Conservation (phyloP, 2,329 filamentous ascomycete genomes). For the Fusarium sp. region DNA sequence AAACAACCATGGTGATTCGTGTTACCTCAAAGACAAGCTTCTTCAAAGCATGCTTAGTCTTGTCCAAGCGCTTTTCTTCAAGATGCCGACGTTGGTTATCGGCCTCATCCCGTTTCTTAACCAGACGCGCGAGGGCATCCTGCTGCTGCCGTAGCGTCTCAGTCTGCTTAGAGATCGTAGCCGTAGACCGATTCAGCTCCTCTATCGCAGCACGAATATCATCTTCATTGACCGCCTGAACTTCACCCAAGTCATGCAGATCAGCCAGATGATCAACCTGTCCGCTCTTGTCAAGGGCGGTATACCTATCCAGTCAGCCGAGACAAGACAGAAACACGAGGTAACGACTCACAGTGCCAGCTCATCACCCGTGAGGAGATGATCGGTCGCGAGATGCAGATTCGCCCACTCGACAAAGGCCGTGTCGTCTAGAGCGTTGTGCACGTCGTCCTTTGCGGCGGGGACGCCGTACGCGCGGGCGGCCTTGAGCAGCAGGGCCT, state of each 20-base stretch:
- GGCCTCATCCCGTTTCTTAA: constrained; percentile 58
- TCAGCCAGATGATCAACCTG: constrained; percentile 63
- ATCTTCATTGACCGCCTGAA: constrained; percentile 69
- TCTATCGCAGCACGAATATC: constrained; percentile 74
- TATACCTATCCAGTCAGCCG: constrained; percentile 60
- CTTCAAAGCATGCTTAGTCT: constrained; percentile 57
- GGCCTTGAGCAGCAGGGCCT: constrained; percentile 54
- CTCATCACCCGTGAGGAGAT: constrained; percentile 69
- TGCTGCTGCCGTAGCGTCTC: constrained; percentile 74
- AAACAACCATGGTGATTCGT: background rate
- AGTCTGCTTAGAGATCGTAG: constrained; percentile 74
- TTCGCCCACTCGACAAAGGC: constrained; percentile 64
- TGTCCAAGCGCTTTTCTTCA: constrained; percentile 49
- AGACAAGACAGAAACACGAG: constrained; percentile 17
- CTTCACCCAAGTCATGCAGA: constrained; percentile 61
- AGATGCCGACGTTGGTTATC: constrained; percentile 51
- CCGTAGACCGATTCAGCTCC: constrained; percentile 75
- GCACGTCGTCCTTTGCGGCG: constrained; percentile 56
- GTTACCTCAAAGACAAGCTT: constrained; percentile 60
- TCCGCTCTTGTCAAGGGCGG: constrained; percentile 63
- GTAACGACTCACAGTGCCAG: constrained; percentile 62
- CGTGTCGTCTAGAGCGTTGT: constrained; percentile 55
- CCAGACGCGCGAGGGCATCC: constrained; percentile 68
- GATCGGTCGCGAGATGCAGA: constrained; percentile 64
- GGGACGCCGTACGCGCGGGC: constrained; percentile 53